Base-by-base conservation (phyloP, 805 yeast species). In the Yueomyces sp. region DNA sequence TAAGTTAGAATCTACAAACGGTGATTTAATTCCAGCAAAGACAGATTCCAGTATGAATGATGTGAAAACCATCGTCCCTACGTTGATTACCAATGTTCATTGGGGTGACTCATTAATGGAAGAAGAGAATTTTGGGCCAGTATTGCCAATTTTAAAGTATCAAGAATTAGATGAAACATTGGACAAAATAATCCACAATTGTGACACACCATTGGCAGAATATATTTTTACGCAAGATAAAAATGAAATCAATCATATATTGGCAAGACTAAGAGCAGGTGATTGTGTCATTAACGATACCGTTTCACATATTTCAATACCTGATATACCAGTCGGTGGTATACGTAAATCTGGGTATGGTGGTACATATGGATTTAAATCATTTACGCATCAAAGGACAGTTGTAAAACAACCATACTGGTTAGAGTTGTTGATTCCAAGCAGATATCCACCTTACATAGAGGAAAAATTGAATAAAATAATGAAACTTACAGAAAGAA, bases 241-340 rank as follows among this genome's bases (percentile, higher is more conserved):
- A 41, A 46, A 53, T 19, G 80, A 76, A 52, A 72, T 73, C 45
- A 60, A 71, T 3, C 62, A 63, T 44, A 74, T 85, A 46, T 62
- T 71, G 45, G 57, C 63, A 4, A 54, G 67, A 7, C 65, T 85
- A 28, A 73, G 94, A 55, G 80, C 92, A 0, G 96, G 96, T 30
- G 81, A 76, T 3, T 66, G 77, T 11, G 59, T 76, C 40, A 66
- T 84, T 47, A 85, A 86, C 56, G 96, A 87, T 50, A 70, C 79
- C 0, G 42, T 85, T 40, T 47, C 84, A 53, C 94, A 86, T 49
- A 85, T 76, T 38, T 88, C 77, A 1, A 69, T 82, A 42, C 46
- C 69, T 5, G 69, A 70, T 41, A 75, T 85, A 3, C 96, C 96
- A 28, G 90, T 88, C 63, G 97, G 97, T 33, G 97, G 97, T 28